These are phyloP conservation scores for Thuidium tamariscinum DNA, from an alignment of 225 moss, liverwort and hornwort genomes.

Conservation along the genomic window DNA sequence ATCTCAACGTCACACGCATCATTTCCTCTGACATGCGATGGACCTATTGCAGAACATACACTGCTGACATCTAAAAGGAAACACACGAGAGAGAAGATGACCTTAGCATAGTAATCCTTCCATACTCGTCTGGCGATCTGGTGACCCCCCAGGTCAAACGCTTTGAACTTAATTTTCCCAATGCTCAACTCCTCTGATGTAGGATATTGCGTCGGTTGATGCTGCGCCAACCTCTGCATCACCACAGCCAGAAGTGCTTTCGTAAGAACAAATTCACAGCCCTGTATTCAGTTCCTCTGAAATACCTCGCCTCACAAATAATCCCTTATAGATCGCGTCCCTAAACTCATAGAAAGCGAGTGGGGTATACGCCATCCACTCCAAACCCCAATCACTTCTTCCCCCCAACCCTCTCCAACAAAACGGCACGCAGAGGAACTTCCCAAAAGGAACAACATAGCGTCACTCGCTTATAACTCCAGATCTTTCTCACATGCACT, in stretches of 20 bases:
- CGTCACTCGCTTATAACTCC: not conserved
- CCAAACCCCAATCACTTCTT: not conserved
- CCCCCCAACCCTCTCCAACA: not conserved
- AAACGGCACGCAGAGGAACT: not conserved
- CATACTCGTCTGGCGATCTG: conserved; percentile 97
- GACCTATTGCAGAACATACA: not conserved
- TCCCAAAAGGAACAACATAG: not conserved
- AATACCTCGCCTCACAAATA: not conserved
- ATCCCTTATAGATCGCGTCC: not conserved
- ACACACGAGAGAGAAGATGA: not conserved
- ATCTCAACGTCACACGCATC: not conserved
- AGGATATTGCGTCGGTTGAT: conserved; percentile 97
- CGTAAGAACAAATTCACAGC: not conserved
- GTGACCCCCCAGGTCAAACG: conserved; percentile 93
- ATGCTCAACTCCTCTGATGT: conserved; percentile 98
- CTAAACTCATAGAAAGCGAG: not conserved
- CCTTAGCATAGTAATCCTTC: conserved; percentile 99
- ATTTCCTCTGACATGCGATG: not conserved
- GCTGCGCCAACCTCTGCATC: conserved; percentile 82
- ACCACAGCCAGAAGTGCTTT: not conserved
- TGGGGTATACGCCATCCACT: not conserved
- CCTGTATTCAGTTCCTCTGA: not conserved
- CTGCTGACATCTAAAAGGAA: not conserved
- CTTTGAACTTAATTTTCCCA: conserved; percentile 99
- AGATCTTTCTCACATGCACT: not conserved